phyloP scores from a whole-genome alignment of 2,329 filamentous ascomycete species.

The Fusarium denticulatum region DNA sequence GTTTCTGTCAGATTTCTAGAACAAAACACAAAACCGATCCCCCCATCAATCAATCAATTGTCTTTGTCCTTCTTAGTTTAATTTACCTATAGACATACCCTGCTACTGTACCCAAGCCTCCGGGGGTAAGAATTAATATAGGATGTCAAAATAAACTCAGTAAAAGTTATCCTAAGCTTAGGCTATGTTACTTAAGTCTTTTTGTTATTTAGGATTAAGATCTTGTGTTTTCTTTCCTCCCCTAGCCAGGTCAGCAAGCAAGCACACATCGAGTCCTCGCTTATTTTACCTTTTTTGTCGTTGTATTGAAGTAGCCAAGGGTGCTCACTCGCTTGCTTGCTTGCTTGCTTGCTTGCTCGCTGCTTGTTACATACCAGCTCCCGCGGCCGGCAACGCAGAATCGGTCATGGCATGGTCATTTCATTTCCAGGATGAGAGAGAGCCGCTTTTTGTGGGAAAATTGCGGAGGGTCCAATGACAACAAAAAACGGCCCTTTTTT shows the following conservation, averaged over 20 bases:
- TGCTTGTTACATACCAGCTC: slow-evolving; percentile 2
- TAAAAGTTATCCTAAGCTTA: neutral
- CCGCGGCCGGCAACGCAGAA: slow-evolving; percentile 36
- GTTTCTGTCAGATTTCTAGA: slow-evolving; percentile 17
- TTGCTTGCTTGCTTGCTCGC: neutral
- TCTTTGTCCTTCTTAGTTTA: neutral
- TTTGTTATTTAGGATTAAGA: neutral
- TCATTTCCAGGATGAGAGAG: slow-evolving; percentile 11
- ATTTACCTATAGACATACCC: neutral
- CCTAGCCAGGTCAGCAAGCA: neutral
- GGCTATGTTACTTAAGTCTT: neutral
- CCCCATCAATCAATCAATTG: neutral
- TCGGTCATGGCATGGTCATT: slow-evolving; percentile 16
- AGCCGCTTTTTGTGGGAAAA: slow-evolving; percentile 29
- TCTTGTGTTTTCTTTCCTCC: neutral
- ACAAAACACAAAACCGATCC: no score
- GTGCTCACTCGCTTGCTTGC: neutral
- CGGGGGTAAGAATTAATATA: neutral
- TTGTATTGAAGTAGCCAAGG: neutral
- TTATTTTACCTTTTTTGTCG: neutral
- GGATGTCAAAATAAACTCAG: no score
- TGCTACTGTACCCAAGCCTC: neutral
- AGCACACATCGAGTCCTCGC: neutral
- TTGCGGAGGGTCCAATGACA: slow-evolving; percentile 31
- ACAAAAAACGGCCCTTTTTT: slow-evolving; percentile 2